Percentiles rank a stretch among this genome's conserved stretches.
Evolutionary conservation across 768 basidiomycete genomes (phyloP).

Genomic region (Termitomyces heimii): DNA sequence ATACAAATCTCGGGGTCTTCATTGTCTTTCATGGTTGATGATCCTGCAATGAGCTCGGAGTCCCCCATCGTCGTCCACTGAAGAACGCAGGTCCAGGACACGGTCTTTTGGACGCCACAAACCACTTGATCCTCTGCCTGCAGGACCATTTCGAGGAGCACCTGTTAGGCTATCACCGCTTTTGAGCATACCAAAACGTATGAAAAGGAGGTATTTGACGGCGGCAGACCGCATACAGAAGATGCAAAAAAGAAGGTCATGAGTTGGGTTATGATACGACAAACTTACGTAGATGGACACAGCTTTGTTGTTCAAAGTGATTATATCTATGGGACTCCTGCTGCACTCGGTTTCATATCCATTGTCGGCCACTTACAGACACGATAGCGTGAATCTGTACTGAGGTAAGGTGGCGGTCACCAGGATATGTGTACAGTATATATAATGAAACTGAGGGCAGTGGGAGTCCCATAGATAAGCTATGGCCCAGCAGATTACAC

Average conservation of each 20-base stretch:
- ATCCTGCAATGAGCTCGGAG: too few species aligned
- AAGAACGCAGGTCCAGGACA: background rate
- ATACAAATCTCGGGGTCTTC: background rate
- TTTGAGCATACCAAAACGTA: background rate
- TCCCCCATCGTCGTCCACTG: background rate
- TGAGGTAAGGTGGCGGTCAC: background rate
- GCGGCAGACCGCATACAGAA: background rate
- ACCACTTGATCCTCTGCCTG: background rate
- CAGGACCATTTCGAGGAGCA: background rate
- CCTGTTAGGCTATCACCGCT: too few species aligned
- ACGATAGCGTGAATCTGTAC: background rate
- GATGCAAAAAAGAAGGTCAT: too few species aligned
- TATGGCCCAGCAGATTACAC: background rate
- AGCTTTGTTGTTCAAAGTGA: too few species aligned
- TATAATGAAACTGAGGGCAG: background rate
- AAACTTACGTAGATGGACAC: too few species aligned
- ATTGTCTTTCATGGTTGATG: too few species aligned
- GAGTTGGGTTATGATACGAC: background rate
- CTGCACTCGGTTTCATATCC: too few species aligned
- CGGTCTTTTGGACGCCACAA: background rate
- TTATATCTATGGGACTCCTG: too few species aligned
- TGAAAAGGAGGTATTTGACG: background rate
- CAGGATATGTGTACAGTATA: background rate
- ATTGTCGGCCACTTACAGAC: too few species aligned
- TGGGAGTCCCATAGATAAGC: background rate